Conservation (phyloP, 2,329 filamentous ascomycete genomes). For the Clarireedia hainanense region DNA sequence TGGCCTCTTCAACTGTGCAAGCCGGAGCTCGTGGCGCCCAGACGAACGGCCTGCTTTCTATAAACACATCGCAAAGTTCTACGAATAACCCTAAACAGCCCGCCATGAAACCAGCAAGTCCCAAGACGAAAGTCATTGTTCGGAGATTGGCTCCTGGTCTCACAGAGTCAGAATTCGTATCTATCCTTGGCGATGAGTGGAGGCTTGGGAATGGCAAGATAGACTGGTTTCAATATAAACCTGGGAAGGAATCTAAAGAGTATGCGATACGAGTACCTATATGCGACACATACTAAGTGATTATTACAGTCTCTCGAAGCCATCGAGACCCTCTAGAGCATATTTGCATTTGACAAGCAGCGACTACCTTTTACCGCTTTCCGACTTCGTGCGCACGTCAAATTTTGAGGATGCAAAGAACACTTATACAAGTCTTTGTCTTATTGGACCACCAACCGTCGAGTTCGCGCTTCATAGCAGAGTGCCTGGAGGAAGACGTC, state of each 20-base stretch:
- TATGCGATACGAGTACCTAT: constrained; percentile 35
- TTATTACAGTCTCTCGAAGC: constrained; percentile 63
- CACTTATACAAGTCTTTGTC: constrained; percentile 60
- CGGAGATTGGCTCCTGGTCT: constrained; percentile 80
- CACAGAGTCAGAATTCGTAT: constrained; percentile 69
- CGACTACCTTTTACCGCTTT: constrained; percentile 58
- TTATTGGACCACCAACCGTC: constrained; percentile 70
- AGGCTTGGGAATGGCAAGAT: constrained; percentile 70
- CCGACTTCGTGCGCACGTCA: constrained; percentile 59
- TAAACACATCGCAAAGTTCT: constrained; percentile 38
- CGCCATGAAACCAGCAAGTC: constrained; percentile 38
- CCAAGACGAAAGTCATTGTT: constrained; percentile 74
- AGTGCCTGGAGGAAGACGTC: constrained; percentile 64
- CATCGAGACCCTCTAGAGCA: constrained; percentile 70
- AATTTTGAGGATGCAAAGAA: constrained; percentile 78
- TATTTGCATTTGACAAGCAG: constrained; percentile 76
- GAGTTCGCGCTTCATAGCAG: constrained; percentile 83
- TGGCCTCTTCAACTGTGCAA: constrained; percentile 13
- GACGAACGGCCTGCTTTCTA: constrained; percentile 46
- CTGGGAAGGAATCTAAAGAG: constrained; percentile 78
- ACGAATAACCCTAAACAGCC: constrained; percentile 33
- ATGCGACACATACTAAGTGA: constrained; percentile 6
- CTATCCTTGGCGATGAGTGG: constrained; percentile 72
- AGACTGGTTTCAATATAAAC: constrained; percentile 71
- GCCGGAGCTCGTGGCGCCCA: constrained; percentile 26